These are phyloP conservation scores for Cyamopsis tetragonoloba DNA, from an alignment of 306 rosid genomes.

Conservation along the genomic window DNA sequence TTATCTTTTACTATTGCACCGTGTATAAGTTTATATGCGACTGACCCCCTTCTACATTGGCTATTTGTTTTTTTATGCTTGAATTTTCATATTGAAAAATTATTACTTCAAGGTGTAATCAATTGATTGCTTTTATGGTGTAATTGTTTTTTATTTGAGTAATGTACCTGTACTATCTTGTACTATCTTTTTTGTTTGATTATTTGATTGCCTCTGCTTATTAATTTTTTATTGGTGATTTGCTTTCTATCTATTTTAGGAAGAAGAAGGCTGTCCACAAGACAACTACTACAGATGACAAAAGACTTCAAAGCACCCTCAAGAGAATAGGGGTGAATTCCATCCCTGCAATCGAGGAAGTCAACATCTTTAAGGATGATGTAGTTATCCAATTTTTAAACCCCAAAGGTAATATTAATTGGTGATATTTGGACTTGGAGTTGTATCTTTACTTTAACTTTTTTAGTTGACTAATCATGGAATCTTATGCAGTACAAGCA, in stretches of 20 bases:
- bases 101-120: not conserved
- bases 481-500: constrained; percentile 72
- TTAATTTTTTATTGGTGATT: not conserved
- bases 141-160: not conserved
- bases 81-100: not conserved
- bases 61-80: not conserved
- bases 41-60: not conserved
- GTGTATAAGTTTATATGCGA: not conserved
- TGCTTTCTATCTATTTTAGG: constrained; percentile 30
- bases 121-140: not conserved
- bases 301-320: constrained; percentile 87
- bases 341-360: constrained; percentile 90
- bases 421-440: not conserved
- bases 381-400: constrained; percentile 77
- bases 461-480: not conserved
- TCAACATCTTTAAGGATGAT: constrained; percentile 88
- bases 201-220: not conserved
- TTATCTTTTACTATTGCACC: not conserved
- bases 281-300: constrained; percentile 87
- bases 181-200: not conserved
- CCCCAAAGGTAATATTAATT: constrained; percentile 58
- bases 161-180: not conserved
- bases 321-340: constrained; percentile 95
- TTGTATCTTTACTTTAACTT: not conserved
- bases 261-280: constrained; percentile 98